phyloP scores from a whole-genome alignment of 495 filamentous ascomycete species.

The Halenospora varia region DNA sequence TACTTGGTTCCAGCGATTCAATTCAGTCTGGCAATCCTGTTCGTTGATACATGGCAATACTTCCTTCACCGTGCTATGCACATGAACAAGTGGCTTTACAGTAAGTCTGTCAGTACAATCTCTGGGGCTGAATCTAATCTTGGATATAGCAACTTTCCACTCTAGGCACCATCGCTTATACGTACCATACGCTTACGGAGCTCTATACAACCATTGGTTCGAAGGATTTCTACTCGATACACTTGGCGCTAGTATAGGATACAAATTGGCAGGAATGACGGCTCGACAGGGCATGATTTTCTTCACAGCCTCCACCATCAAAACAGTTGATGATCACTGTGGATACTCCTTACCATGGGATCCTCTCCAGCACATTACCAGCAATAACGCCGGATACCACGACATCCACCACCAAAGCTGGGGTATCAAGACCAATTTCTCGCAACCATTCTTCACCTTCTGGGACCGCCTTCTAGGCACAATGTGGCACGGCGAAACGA shows the following conservation, averaged over 20 bases:
- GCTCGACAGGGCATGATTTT: conserved; percentile 79
- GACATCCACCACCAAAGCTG: conserved; percentile 99
- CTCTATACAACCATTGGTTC: conserved; percentile 91
- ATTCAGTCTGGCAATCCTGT: conserved; percentile 62
- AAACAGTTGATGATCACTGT: conserved; percentile 97
- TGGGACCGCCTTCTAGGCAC: conserved; percentile 75
- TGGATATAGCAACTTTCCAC: conserved; percentile 69
- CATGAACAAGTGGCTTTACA: conserved; percentile 92
- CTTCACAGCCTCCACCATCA: conserved; percentile 80
- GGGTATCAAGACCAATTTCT: conserved; percentile 85
- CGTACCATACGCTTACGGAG: conserved; percentile 95
- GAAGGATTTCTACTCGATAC: conserved; percentile 95
- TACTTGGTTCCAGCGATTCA: conserved; percentile 70
- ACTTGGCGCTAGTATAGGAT: conserved; percentile 74
- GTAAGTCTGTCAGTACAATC: conserved; percentile 37
- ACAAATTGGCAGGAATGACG: conserved; percentile 72
- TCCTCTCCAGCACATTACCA: conserved; percentile 82
- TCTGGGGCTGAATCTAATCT: conserved; percentile 2
- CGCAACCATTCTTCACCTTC: conserved; percentile 83
- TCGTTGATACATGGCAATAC: conserved; percentile 96
- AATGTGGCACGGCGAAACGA: conserved; percentile 56
- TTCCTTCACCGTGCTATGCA: conserved; percentile 95
- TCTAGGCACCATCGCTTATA: conserved; percentile 93
- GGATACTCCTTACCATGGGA: conserved; percentile 95
- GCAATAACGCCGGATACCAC: conserved; percentile 93